These are phyloP conservation scores for Talaromyces ruber DNA, from an alignment of 495 filamentous ascomycete genomes.

Conservation along the genomic window DNA sequence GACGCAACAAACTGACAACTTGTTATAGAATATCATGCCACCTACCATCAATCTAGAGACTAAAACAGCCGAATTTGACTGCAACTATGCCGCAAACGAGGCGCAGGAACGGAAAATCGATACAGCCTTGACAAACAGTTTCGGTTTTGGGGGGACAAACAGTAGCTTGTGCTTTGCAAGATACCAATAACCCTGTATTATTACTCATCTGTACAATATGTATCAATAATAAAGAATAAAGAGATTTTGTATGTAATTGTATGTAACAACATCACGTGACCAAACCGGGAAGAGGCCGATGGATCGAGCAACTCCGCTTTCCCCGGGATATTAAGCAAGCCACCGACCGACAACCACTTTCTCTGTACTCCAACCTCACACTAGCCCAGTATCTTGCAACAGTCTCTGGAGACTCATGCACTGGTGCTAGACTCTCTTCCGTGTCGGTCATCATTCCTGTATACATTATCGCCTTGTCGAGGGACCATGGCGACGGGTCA, in stretches of 20 bases:
- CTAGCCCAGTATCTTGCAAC: not conserved
- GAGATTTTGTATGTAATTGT: not conserved
- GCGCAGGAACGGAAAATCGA: constrained; percentile 63
- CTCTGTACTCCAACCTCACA: constrained; percentile 1
- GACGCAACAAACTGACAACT: not conserved
- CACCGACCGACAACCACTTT: not conserved
- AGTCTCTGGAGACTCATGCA: not conserved
- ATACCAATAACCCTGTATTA: constrained; percentile 8
- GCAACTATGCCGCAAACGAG: constrained; percentile 73
- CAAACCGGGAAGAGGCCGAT: not conserved
- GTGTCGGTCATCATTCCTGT: not conserved
- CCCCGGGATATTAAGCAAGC: not conserved
- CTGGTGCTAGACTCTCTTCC: not conserved
- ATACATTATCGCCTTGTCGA: not conserved
- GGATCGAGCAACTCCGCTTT: constrained; percentile 9
- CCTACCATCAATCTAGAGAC: constrained; percentile 78
- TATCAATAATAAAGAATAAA: not conserved
- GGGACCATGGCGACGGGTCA: constrained; percentile 4
- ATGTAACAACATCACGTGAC: constrained; percentile 20
- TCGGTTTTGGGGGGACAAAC: constrained; percentile 97
- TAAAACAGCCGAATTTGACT: constrained; percentile 62
- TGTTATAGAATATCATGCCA: constrained; percentile 61
- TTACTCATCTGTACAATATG: not conserved
- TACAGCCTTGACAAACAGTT: constrained; percentile 86
- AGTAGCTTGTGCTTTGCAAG: constrained; percentile 73